These are phyloP conservation scores for Colletotrichum destructivum DNA, from an alignment of 2,329 filamentous ascomycete genomes.

Conservation along the genomic window DNA sequence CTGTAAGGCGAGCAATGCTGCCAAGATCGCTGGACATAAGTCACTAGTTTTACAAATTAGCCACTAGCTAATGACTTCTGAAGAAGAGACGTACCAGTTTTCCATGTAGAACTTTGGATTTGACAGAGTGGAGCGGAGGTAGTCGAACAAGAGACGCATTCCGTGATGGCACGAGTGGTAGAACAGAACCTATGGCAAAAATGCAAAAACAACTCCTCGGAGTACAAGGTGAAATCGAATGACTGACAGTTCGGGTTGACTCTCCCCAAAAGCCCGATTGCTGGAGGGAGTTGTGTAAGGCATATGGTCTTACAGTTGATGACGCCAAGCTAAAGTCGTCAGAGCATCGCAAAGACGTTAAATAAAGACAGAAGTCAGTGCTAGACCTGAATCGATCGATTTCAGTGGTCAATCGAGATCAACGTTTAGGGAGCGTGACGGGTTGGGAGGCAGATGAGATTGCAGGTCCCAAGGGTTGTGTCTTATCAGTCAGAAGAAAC, in stretches of 20 bases:
- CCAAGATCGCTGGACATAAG: constrained; percentile 20
- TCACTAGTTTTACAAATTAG: not conserved
- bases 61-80: accelerated
- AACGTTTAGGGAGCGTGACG: not conserved
- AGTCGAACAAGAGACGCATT: constrained; percentile 24
- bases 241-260: constrained; percentile 45
- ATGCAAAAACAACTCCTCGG: constrained; percentile 48
- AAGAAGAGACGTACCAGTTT: constrained; percentile 41
- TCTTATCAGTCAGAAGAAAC: too few species aligned
- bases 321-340: not conserved
- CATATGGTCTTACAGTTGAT: constrained; percentile 1
- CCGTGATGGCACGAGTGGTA: constrained; percentile 40
- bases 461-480: too few species aligned
- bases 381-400: not conserved
- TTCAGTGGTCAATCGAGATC: too few species aligned
- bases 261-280: constrained; percentile 45
- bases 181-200: constrained; percentile 41
- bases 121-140: constrained; percentile 13
- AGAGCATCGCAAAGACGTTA: not conserved
- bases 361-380: not conserved
- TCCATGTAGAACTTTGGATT: constrained; percentile 20
- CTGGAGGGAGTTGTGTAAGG: not conserved
- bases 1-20: constrained; percentile 40
- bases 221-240: constrained; percentile 50
- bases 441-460: too few species aligned